A percentile compares a stretch with the other conserved stretches of the same genome.
Evolutionary conservation across 306 rosid genomes (phyloP).

Genomic region (Trichosanthes truncata): DNA sequence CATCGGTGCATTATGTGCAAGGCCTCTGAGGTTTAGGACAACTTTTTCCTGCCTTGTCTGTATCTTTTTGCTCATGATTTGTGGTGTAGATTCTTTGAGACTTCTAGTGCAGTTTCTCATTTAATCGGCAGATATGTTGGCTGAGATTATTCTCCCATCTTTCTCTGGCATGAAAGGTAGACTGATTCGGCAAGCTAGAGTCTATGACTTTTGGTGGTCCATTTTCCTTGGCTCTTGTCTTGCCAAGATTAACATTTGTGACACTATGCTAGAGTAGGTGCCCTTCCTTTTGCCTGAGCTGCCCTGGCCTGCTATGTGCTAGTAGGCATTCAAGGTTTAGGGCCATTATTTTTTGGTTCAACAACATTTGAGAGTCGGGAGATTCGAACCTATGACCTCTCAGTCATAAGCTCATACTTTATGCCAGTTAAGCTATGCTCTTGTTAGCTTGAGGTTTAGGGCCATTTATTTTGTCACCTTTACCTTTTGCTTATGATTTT

Average conservation of each 20-base stretch:
- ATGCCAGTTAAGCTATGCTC: too few relatives aligned
- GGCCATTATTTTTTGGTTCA: background rate
- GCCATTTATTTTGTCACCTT: background rate
- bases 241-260: background rate
- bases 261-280: background rate
- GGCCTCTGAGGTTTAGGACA: background rate
- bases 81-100: background rate
- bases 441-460: background rate
- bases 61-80: background rate
- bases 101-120: background rate
- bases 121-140: background rate
- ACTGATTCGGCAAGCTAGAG: background rate
- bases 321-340: background rate
- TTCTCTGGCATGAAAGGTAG: background rate
- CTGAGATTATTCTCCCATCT: background rate
- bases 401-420: too few relatives aligned
- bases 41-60: background rate
- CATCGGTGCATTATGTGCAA: background rate
- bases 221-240: background rate
- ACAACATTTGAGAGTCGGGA: too few relatives aligned
- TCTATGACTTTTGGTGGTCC: background rate
- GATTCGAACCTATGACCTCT: too few relatives aligned
- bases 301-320: background rate
- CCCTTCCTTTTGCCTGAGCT: background rate
- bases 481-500: background rate